Conservation (phyloP, 1,284 basidiomycete species). For the Irpex rosettiformis region DNA sequence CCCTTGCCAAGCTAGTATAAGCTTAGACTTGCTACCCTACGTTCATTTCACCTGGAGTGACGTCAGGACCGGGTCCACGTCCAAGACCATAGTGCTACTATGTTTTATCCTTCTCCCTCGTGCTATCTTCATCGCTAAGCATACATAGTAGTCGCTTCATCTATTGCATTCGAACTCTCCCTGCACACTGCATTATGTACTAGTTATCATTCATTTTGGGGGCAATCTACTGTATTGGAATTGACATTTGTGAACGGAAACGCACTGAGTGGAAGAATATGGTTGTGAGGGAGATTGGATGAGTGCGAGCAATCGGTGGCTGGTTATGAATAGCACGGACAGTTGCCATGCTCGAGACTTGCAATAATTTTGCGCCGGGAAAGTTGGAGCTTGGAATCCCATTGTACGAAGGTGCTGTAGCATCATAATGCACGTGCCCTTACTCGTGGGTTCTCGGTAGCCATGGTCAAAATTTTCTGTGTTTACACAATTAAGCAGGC, state of each 20-base stretch:
- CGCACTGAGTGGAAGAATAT: too few species aligned
- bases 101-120: neutral
- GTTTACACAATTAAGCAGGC: neutral
- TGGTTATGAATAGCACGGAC: too few species aligned
- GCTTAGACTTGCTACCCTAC: neutral
- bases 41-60: neutral
- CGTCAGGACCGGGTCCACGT: slow-evolving; percentile 8
- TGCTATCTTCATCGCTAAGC: neutral
- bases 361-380: neutral
- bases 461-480: neutral
- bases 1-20: slow-evolving; percentile 48
- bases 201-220: slow-evolving; percentile 2
- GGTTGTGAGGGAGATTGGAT: too few species aligned
- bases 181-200: slow-evolving; percentile 1
- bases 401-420: too few species aligned
- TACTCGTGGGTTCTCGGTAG: neutral
- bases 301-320: too few species aligned
- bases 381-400: neutral
- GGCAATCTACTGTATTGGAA: slow-evolving; percentile 6
- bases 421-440: too few species aligned
- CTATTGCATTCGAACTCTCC: neutral
- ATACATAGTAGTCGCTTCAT: slow-evolving; percentile 8
- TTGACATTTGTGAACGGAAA: too few species aligned
- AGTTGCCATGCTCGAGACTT: too few species aligned
- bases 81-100: neutral